phyloP scores from a whole-genome alignment of 192 early-diverging fungal species.

The Podila horticola region DNA sequence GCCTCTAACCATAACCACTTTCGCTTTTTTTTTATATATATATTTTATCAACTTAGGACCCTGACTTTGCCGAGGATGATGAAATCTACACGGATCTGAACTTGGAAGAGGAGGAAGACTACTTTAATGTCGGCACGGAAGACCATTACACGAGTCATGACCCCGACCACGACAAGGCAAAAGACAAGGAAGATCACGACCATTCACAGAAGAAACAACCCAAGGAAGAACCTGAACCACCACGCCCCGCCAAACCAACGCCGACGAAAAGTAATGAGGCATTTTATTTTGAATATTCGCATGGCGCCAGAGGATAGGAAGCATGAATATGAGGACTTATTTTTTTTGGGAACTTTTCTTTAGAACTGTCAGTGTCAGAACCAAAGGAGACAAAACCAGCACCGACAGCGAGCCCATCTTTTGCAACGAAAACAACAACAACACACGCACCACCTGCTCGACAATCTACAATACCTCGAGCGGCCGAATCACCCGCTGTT shows the following conservation, averaged over 20 bases:
- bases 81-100: slow-evolving; percentile 92
- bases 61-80: slow-evolving; percentile 94
- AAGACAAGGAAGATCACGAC: slow-evolving; percentile 29
- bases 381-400: slow-evolving; percentile 47
- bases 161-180: slow-evolving; percentile 25
- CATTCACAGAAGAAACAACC: slow-evolving; percentile 26
- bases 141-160: slow-evolving; percentile 54
- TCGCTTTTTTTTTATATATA: neutral
- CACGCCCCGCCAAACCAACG: slow-evolving; percentile 7
- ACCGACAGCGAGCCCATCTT: slow-evolving; percentile 7
- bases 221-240: slow-evolving; percentile 55
- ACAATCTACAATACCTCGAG: slow-evolving; percentile 7
- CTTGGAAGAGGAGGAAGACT: slow-evolving; percentile 89
- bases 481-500: slow-evolving; percentile 22
- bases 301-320: too few relatives aligned
- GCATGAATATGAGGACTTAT: neutral
- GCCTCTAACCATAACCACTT: neutral
- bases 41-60: too few relatives aligned
- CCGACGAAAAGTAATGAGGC: slow-evolving; percentile 30
- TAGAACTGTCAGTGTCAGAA: slow-evolving; percentile 34
- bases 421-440: slow-evolving; percentile 13
- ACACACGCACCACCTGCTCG: slow-evolving; percentile 16
- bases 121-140: slow-evolving; percentile 80
- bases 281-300: neutral
- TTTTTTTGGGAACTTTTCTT: neutral